Conservation (phyloP, 1,139 yeast genomes). For the Pichia sp. region DNA sequence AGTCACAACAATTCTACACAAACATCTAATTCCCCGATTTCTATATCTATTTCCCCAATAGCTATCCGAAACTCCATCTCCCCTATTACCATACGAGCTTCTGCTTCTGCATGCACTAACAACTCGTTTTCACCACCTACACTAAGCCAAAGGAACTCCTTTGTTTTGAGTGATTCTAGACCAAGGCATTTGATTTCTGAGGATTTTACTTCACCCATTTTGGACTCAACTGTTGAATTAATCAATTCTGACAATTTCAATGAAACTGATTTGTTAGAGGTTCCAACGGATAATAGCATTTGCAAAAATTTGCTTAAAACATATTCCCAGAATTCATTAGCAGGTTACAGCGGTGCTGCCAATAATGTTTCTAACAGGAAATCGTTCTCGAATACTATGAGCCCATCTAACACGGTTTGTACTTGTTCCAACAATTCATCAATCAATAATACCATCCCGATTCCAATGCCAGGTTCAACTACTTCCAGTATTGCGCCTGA, state of each 20-base stretch:
- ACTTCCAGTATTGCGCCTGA: no score
- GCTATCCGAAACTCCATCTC: no score
- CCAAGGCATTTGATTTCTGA: conserved; percentile 21
- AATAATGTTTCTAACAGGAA: neutral
- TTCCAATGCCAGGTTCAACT: neutral
- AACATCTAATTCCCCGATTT: no score
- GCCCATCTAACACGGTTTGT: neutral
- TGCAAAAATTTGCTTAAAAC: neutral
- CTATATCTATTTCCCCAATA: no score
- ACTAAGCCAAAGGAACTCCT: neutral
- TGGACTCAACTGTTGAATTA: conserved; percentile 27
- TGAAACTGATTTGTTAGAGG: conserved; percentile 22
- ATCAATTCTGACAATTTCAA: conserved; percentile 15
- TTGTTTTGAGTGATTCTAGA: neutral
- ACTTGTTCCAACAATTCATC: neutral
- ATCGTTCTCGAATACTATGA: neutral
- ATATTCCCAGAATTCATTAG: neutral
- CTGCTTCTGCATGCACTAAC: no score
- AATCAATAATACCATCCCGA: neutral
- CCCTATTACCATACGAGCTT: no score
- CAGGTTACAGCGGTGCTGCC: neutral
- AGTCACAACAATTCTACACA: neutral
- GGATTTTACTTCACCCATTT: conserved; percentile 24
- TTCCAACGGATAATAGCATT: conserved; percentile 9
- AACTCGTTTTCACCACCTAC: no score